A percentile compares a stretch with the other conserved stretches of the same genome.
phyloP scores from a whole-genome alignment of 2,329 filamentous ascomycete genomes.

The Aureobasidium melanogenum region DNA sequence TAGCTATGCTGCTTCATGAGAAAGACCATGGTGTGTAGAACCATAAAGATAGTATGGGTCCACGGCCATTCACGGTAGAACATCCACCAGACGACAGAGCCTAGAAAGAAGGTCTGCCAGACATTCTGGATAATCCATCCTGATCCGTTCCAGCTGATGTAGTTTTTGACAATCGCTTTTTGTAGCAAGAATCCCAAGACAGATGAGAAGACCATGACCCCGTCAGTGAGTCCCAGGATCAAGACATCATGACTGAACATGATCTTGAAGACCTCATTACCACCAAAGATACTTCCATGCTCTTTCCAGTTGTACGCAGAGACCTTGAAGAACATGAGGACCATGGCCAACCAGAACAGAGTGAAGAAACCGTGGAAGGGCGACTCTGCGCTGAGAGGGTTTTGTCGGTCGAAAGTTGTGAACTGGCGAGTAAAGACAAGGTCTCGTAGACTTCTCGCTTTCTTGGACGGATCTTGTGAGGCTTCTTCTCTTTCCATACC shows the following conservation, averaged over 20 bases:
- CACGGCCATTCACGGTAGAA: constrained; percentile 69
- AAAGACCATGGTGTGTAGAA: constrained; percentile 65
- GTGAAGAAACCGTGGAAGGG: constrained; percentile 74
- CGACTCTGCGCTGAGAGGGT: constrained; percentile 53
- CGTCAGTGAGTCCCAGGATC: constrained; percentile 52
- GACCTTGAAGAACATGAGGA: constrained; percentile 57
- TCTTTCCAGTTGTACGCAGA: constrained; percentile 58
- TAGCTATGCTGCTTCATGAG: constrained; percentile 81
- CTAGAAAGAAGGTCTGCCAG: constrained; percentile 61
- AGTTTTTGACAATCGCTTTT: constrained; percentile 48
- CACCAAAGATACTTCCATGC: constrained; percentile 61
- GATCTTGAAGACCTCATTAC: constrained; percentile 60
- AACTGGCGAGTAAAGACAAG: constrained; percentile 65
- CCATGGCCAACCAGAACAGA: constrained; percentile 65
- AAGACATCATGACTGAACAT: constrained; percentile 53
- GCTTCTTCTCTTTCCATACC: constrained; percentile 35
- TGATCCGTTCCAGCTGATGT: constrained; percentile 55
- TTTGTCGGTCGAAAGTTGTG: constrained; percentile 66
- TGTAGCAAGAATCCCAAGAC: constrained; percentile 59
- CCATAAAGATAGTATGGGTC: constrained; percentile 73
- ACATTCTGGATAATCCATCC: constrained; percentile 70
- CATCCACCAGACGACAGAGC: constrained; percentile 54
- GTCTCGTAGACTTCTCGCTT: constrained; percentile 38
- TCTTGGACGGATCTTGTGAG: constrained; percentile 24
- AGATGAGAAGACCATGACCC: constrained; percentile 58